Base-by-base conservation (phyloP, 805 yeast species). In the Metschnikowia borealis region DNA sequence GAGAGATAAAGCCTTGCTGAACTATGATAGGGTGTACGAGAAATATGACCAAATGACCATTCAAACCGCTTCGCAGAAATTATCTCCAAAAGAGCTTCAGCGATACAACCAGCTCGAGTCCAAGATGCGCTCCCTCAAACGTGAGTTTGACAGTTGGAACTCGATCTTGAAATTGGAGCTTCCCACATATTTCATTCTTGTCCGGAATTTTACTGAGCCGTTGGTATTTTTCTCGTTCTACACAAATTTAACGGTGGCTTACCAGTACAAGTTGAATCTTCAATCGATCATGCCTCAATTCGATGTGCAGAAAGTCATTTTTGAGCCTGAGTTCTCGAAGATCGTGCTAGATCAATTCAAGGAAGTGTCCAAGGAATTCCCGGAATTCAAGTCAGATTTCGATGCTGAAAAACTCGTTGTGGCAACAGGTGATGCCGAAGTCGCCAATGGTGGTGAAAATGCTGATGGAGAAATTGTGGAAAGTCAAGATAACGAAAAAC, bases 161-260 rank as follows among this genome's bases (percentile, higher is more conserved):
- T 53, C 58, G 4, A 46, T 55, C 3, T 64, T 82, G 52, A 78
- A 78, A 50, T 51, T 50, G 31, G 85, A 81, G 38, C 57, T 82
- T 1, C 84, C 85, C 0, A 44, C 52, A 3, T 75, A 79, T 44
- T 67, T 75, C 49, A 49, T 62, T 6, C 59, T 74, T 10, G 61
- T 74, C 0, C 51, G 63, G 3, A 26, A 48, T 6, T 58, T 74
- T 21, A 57, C 73, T 37, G 58, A 61, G 21, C 71, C 70, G 4
- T 44, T 76, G 4, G 63, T 70, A 29, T 48, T 55, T 2, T 57
- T 67, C 50, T 50, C 69, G 13, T 79, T 69, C 52, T 81, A 61
- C 51, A 60, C 71, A 3, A 73, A 73, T 34, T 61, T 75, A 32
- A 57, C 68, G 5, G 60, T 68, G 26, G 38, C 60, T 32, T 73